Conservation (phyloP, 176 grass and related monocot species). For the Areca catechu region DNA sequence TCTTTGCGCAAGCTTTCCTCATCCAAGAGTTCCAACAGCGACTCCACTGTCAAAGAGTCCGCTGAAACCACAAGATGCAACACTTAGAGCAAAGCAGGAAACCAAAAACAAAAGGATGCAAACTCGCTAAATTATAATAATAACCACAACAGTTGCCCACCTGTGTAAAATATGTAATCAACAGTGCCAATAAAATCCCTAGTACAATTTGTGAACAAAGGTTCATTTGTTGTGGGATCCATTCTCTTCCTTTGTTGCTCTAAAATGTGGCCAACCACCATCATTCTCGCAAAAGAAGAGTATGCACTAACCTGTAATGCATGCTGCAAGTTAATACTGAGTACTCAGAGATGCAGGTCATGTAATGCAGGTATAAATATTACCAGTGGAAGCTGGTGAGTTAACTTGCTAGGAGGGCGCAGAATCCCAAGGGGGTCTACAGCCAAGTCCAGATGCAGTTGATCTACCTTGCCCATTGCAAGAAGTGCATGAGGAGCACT, state of each 20-base stretch:
- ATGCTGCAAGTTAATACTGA: too few relatives aligned
- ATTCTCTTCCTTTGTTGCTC: slow-evolving; percentile 94
- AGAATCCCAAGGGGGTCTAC: slow-evolving; percentile 88
- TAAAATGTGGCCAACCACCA: slow-evolving; percentile 50
- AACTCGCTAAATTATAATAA: too few relatives aligned
- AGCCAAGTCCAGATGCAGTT: slow-evolving; percentile 84
- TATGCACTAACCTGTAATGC: slow-evolving; percentile 84
- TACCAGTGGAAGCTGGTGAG: slow-evolving; percentile 97
- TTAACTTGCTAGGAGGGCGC: slow-evolving; percentile 72
- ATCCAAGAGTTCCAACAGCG: slow-evolving; percentile 90
- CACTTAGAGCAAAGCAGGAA: too few relatives aligned
- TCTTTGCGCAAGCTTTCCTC: slow-evolving; percentile 96
- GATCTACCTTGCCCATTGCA: slow-evolving; percentile 89
- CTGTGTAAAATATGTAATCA: slow-evolving; percentile 99
- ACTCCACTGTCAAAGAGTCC: slow-evolving; percentile 92
- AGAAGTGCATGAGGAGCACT: slow-evolving; percentile 90
- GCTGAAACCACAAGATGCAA: slow-evolving; percentile 39
- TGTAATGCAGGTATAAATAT: slow-evolving; percentile 10
- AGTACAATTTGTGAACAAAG: slow-evolving; percentile 95
- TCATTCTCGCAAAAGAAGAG: slow-evolving; percentile 87
- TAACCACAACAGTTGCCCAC: slow-evolving; percentile 15
- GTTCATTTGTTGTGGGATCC: slow-evolving; percentile 87
- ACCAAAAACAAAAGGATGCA: too few relatives aligned
- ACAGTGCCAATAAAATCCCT: slow-evolving; percentile 92
- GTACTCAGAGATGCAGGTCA: too few relatives aligned